A percentile compares a stretch with the other conserved stretches of the same genome.
Conservation (phyloP, 2,329 filamentous ascomycete species). For the Monosporascus ibericus region DNA sequence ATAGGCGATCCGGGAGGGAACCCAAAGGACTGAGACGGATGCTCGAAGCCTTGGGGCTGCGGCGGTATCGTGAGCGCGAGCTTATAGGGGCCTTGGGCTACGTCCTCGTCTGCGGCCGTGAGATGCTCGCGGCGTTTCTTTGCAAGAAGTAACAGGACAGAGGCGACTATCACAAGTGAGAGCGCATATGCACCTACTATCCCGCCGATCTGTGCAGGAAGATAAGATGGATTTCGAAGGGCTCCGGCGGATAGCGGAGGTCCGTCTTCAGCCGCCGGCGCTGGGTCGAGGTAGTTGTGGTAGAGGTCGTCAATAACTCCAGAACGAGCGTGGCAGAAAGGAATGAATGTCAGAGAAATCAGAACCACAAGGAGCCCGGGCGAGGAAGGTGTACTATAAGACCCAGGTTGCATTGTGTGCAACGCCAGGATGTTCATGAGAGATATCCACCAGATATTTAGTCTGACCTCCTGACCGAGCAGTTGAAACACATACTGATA, state of each 20-base stretch:
- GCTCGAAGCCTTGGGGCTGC: conserved; percentile 9
- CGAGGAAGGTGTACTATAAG: conserved; percentile 26
- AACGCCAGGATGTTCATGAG: conserved; percentile 20
- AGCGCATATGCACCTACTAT: conserved; percentile 80
- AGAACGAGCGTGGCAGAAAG: conserved; percentile 12
- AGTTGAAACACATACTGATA: conserved; percentile 46
- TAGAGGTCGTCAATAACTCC: background rate
- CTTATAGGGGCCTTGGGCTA: conserved; percentile 24
- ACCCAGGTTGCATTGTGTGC: conserved; percentile 26
- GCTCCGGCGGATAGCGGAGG: conserved; percentile 53
- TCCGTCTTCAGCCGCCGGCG: conserved; percentile 54
- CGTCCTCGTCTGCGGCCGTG: conserved; percentile 45
- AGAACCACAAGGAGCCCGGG: conserved; percentile 20
- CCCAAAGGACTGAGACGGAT: conserved; percentile 16
- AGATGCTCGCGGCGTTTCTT: conserved; percentile 49
- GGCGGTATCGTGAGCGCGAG: conserved; percentile 17
- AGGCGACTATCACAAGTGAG: conserved; percentile 67
- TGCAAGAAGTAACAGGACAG: conserved; percentile 55
- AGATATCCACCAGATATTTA: conserved; percentile 20
- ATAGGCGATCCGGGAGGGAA: conserved; percentile 33
- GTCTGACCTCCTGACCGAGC: conserved; percentile 36
- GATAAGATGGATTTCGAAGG: conserved; percentile 53
- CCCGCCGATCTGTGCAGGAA: conserved; percentile 77
- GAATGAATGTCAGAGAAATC: conserved; percentile 18
- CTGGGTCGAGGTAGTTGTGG: conserved; percentile 37